Conservation (phyloP, 768 basidiomycete species). For the Boletus coccyginus region DNA sequence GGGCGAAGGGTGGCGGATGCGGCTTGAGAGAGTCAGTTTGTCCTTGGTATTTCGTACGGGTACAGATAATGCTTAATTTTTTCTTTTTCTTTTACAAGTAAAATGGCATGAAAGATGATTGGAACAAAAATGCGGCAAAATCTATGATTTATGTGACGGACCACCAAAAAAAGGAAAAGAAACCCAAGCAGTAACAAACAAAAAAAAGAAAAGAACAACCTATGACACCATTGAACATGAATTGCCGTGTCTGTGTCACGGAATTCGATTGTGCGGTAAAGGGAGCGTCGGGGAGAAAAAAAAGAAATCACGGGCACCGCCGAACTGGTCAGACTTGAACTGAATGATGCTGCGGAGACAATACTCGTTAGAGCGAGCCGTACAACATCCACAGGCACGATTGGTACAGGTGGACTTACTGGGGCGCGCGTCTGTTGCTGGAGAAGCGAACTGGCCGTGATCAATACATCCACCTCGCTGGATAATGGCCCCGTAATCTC, state of each 20-base stretch:
- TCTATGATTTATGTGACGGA: slow-evolving; percentile 33
- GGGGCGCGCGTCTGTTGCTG: slow-evolving; percentile 41
- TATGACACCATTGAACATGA: slow-evolving; percentile 20
- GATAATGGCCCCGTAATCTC: slow-evolving; percentile 69
- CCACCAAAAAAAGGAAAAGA: slow-evolving; percentile 17
- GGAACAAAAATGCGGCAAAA: slow-evolving; percentile 15
- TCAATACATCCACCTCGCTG: slow-evolving; percentile 78
- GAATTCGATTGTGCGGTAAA: slow-evolving; percentile 25
- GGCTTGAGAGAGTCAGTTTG: slow-evolving; percentile 9
- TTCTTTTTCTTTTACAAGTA: slow-evolving; percentile 20
- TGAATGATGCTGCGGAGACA: slow-evolving; percentile 25
- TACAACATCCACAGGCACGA: slow-evolving; percentile 27
- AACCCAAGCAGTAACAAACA: slow-evolving; percentile 23
- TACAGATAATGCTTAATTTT: slow-evolving; percentile 37
- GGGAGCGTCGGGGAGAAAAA: slow-evolving; percentile 17
- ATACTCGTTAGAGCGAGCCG: slow-evolving; percentile 38
- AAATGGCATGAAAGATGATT: slow-evolving; percentile 10
- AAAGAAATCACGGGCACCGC: slow-evolving; percentile 20
- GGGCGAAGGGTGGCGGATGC: slow-evolving; percentile 34
- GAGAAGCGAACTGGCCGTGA: slow-evolving; percentile 58
- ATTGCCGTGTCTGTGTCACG: slow-evolving; percentile 11
- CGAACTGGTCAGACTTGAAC: slow-evolving; percentile 19
- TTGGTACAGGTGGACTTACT: slow-evolving; percentile 24
- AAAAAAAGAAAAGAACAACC: slow-evolving; percentile 18
- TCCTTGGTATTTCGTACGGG: slow-evolving; percentile 21